Conservation (phyloP, 164 flowering plant species). For the Stephania cephalantha region DNA sequence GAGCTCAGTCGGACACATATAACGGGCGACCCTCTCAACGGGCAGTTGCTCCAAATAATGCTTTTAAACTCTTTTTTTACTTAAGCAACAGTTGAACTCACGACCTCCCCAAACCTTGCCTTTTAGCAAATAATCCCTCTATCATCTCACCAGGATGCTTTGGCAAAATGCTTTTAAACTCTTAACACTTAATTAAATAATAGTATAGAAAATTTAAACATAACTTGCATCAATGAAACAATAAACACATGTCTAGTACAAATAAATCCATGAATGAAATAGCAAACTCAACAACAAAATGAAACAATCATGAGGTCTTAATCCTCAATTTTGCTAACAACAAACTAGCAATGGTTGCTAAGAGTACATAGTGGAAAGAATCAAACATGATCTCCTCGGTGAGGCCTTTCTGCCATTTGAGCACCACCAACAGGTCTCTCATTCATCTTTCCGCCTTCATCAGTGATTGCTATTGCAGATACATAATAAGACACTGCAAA, state of each 20-base stretch:
- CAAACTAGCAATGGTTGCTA: not conserved
- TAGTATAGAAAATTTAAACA: no score
- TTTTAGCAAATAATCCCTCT: no score
- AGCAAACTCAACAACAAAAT: not conserved
- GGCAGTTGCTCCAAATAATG: no score
- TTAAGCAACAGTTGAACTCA: no score
- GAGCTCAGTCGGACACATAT: no score
- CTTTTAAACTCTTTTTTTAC: no score
- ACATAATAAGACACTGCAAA: conserved; percentile 61
- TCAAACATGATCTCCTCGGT: not conserved
- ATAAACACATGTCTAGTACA: not conserved
- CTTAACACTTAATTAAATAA: no score
- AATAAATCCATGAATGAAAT: not conserved
- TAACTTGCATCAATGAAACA: not conserved
- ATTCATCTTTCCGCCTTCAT: conserved; percentile 12
- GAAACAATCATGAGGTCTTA: not conserved
- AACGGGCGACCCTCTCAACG: no score
- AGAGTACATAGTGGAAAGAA: not conserved
- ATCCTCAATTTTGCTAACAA: not conserved
- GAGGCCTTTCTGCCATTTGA: not conserved
- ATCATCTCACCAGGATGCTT: no score
- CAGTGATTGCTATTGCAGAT: conserved; percentile 37
- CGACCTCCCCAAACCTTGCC: no score
- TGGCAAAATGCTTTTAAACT: no score
- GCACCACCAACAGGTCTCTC: conserved; percentile 2